Evolutionary conservation across 1,284 basidiomycete genomes (phyloP).

Genomic region (Sanghuangporus weigelae): DNA sequence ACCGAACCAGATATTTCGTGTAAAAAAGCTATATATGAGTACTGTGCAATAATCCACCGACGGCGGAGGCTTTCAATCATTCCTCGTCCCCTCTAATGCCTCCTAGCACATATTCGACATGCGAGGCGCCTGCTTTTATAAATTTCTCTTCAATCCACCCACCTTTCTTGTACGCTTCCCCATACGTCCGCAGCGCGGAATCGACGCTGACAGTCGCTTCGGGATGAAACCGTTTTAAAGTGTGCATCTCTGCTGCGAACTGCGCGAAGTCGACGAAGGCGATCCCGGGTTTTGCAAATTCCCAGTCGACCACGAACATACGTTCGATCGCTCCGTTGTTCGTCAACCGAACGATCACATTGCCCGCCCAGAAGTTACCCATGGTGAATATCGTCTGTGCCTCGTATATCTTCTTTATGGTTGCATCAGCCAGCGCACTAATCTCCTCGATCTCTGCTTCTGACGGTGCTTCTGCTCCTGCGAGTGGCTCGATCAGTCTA

Average conservation of each 20-base stretch:
- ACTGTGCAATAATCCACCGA: neutral
- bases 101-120: constrained; percentile 40
- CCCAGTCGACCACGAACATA: constrained; percentile 57
- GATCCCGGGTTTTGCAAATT: constrained; percentile 46
- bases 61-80: constrained; percentile 26
- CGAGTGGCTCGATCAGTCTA: constrained; percentile 36
- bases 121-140: constrained; percentile 31
- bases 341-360: constrained; percentile 39
- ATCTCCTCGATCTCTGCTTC: constrained; percentile 34
- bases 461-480: constrained; percentile 30
- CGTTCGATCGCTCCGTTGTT: constrained; percentile 20
- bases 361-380: constrained; percentile 69
- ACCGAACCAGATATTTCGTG: neutral
- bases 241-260: constrained; percentile 51
- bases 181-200: constrained; percentile 35
- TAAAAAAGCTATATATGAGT: neutral
- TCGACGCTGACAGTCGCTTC: constrained; percentile 27
- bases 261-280: constrained; percentile 53
- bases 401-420: constrained; percentile 33
- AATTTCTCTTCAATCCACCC: constrained; percentile 20
- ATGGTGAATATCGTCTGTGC: constrained; percentile 31
- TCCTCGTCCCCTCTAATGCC: constrained; percentile 29
- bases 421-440: constrained; percentile 31
- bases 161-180: constrained; percentile 35
- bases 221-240: constrained; percentile 40